Conservation (phyloP, 2,329 filamentous ascomycete species). For the Neocatenulostroma microsporum region DNA sequence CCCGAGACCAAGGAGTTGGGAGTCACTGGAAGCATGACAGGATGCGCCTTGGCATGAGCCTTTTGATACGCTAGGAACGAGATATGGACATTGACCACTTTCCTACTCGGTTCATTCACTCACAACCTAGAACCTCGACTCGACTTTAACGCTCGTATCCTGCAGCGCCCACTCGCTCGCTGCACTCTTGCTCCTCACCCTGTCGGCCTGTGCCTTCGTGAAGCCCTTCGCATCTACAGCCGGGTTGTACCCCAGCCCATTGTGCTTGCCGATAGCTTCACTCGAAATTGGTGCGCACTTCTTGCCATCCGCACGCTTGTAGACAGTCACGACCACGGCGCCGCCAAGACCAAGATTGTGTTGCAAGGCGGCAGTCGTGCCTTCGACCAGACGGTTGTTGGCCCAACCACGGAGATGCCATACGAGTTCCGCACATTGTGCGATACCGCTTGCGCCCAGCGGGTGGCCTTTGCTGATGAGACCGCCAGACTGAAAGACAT, state of each 20-base stretch:
- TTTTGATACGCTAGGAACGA: too few relatives aligned
- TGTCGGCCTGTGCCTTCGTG: conserved; percentile 64
- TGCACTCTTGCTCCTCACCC: conserved; percentile 61
- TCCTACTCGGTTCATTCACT: too few relatives aligned
- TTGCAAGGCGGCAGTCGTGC: conserved; percentile 69
- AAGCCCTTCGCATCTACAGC: conserved; percentile 85
- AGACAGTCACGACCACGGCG: conserved; percentile 83
- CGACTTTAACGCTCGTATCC: conserved; percentile 66
- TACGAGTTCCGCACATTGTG: conserved; percentile 88
- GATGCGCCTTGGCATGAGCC: too few relatives aligned
- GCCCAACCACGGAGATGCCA: conserved; percentile 75
- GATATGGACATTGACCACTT: too few relatives aligned
- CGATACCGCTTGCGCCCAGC: conserved; percentile 86
- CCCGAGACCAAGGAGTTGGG: too few relatives aligned
- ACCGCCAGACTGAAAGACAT: conserved; percentile 57
- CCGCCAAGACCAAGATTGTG: conserved; percentile 92
- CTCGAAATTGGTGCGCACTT: conserved; percentile 53
- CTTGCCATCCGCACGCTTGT: conserved; percentile 72
- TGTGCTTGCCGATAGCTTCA: conserved; percentile 57
- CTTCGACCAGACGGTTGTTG: conserved; percentile 55
- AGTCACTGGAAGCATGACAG: too few relatives aligned
- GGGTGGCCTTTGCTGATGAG: conserved; percentile 96
- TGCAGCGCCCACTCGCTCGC: conserved; percentile 65
- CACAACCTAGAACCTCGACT: conserved; percentile 50
- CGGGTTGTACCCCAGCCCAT: conserved; percentile 79